phyloP scores from a whole-genome alignment of 257 asterid species.

The Primulina tabacum region DNA sequence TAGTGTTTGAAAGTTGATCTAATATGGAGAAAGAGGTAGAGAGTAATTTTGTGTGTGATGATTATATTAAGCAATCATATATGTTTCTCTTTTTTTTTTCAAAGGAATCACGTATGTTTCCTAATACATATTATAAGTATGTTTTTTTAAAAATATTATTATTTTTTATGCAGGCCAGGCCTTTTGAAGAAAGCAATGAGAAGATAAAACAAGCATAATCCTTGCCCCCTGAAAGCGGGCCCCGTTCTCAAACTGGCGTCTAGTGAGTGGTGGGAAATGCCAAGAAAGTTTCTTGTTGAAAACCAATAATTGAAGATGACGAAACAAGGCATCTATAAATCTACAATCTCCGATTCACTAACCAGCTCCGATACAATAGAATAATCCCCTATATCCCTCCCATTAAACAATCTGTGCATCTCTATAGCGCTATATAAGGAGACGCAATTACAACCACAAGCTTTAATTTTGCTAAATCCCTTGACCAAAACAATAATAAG shows the following conservation, averaged over 20 bases:
- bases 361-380: slow-evolving; percentile 24
- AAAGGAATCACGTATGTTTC: too few relatives aligned
- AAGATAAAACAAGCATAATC: too few relatives aligned
- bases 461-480: slow-evolving; percentile 27
- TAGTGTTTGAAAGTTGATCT: too few relatives aligned
- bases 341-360: slow-evolving; percentile 1
- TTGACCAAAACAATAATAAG: not conserved
- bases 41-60: too few relatives aligned
- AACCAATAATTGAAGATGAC: slow-evolving; percentile 8
- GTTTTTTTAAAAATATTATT: too few relatives aligned
- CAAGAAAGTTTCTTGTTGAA: slow-evolving; percentile 7
- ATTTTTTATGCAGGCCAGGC: not conserved
- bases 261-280: not conserved
- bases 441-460: slow-evolving; percentile 26
- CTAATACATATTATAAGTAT: too few relatives aligned
- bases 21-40: too few relatives aligned
- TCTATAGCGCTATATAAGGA: slow-evolving; percentile 28
- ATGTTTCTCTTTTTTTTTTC: too few relatives aligned
- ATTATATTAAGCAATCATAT: too few relatives aligned
- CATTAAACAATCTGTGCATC: slow-evolving; percentile 20
- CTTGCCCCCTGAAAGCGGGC: too few relatives aligned
- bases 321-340: slow-evolving; percentile 24
- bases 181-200: not conserved
- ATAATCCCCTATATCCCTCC: not conserved
- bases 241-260: slow-evolving; percentile 7